These are phyloP conservation scores for Scheffersomyces lignosus DNA, from an alignment of 805 yeast species.

Conservation along the genomic window DNA sequence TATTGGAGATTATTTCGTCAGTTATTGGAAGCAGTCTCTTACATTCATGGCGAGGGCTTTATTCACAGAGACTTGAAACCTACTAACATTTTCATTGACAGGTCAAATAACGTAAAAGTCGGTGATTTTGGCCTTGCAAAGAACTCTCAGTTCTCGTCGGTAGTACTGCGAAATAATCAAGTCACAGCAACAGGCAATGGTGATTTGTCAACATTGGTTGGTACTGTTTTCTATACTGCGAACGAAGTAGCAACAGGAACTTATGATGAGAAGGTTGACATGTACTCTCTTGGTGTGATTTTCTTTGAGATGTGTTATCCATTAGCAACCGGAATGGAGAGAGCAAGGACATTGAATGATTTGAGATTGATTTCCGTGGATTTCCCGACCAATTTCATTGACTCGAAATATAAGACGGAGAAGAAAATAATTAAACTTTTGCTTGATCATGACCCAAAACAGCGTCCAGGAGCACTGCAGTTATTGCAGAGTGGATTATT, in stretches of 20 bases:
- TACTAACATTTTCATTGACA: slow-evolving; percentile 92
- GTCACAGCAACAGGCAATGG: slow-evolving; percentile 44
- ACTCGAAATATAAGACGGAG: slow-evolving; percentile 54
- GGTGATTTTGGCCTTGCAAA: slow-evolving; percentile 98
- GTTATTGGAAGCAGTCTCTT: slow-evolving; percentile 82
- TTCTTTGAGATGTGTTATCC: slow-evolving; percentile 93
- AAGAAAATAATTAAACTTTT: slow-evolving; percentile 64
- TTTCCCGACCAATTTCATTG: slow-evolving; percentile 71
- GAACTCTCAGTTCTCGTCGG: slow-evolving; percentile 60
- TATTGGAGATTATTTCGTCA: slow-evolving; percentile 92
- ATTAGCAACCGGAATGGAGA: slow-evolving; percentile 90
- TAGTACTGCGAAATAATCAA: slow-evolving; percentile 39
- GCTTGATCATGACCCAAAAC: slow-evolving; percentile 74
- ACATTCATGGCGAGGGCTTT: slow-evolving; percentile 90
- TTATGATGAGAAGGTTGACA: slow-evolving; percentile 93
- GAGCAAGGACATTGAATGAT: slow-evolving; percentile 68
- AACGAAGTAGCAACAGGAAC: slow-evolving; percentile 76
- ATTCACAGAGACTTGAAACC: slow-evolving; percentile 96
- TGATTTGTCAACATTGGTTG: slow-evolving; percentile 88
- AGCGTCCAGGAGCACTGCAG: slow-evolving; percentile 77
- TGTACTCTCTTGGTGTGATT: slow-evolving; percentile 92
- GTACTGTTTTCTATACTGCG: slow-evolving; percentile 92
- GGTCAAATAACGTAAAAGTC: slow-evolving; percentile 81
- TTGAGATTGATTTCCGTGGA: slow-evolving; percentile 59
- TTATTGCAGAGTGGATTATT: slow-evolving; percentile 77